Evolutionary conservation across 257 asterid genomes (phyloP), one percentile per base, ranked within the genome.

Genomic region (Voacanga thouarsii): DNA sequence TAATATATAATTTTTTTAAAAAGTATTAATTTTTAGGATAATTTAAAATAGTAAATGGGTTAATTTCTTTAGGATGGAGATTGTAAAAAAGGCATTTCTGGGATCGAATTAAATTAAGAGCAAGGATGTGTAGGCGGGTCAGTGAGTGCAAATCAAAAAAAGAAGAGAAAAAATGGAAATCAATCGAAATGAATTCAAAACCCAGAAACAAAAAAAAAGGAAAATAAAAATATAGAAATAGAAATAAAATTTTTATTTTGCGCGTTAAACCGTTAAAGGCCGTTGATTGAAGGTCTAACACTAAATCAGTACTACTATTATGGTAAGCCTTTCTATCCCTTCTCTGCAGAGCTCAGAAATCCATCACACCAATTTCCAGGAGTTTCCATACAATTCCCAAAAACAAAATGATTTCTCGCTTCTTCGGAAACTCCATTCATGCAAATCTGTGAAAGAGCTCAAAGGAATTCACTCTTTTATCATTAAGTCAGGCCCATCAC

Each of bases 371-470:
- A n/a, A 71, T 45, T 7, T 57, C 51, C 76, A 47, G 43, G 73
- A 77, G 60, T 57, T 39, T 77, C 72, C 84, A 8, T 19, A 16
- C 61, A 18, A 59, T 70, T 47, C 56, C 72, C 64, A 44, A 28
- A 14, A 70, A 21, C 64, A 57, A 21, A 18, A 56, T 47, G 18
- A 79, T 47, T 55, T 63, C 63, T 82, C 81, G 12, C 11, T 78
- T 9, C 79, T 55, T 33, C 74, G 37, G 33, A 79, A 80, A 56
- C 73, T 84, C 53, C 67, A 80, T 15, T 80, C 85, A 28, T 80
- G 88, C 79, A 83, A 84, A 50, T 86, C 88, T 70, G 73, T 49
- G 37, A 72, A 82, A 75, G 78, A 82, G 59, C 78, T 85, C 76
- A 84, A 81, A 73, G 85, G 76, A 83, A 51, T 77, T 44, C 86